Base-by-base conservation (phyloP, 768 basidiomycete genomes). In the Pleurotus tuoliensis region DNA sequence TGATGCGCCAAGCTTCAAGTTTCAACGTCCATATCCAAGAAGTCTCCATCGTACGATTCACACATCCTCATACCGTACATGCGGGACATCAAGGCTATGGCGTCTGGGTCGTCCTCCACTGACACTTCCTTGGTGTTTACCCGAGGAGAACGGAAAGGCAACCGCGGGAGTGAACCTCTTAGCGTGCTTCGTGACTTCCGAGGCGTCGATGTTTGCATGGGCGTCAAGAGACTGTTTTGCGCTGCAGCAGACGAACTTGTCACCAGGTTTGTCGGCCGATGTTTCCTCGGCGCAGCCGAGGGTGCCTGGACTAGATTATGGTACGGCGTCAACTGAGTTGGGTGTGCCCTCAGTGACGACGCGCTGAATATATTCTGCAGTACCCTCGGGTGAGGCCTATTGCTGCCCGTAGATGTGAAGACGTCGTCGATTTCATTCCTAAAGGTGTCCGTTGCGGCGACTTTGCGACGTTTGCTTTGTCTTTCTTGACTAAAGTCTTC, bases 401-500 rank as follows among this genome's bases (percentile, higher is more conserved):
- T 22, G 51, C 24, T 18, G 7, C 24, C 38, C 12, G 3, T 34
- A 13, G 51, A 53, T 4, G 15, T 53, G 51, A 53, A 53, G 5
- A 53, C 37, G 27, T 53, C 39, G 20, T 53, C 51, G n/a, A 39
- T n/a, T 15, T 39, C 37, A 4, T 15, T 22, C 16, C 7, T 39
- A 15, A 50, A 50, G 15, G 18, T n/a, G 16, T 9, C n/a, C 24
- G 7, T 13, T 5, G 51, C 18, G 3, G 51, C 16, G 16, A 53
- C 51, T 25, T 41, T 53, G 39, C 51, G 37, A 9, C 51, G 51
- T 25, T 53, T 53, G 51, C 41, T 20, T 8, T 11, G 38, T 24
- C 24, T 39, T 6, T 22, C 41, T 22, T n/a, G 20, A 15, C n/a
- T 16, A 5, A 13, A n/a, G 37, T 55, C 57, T 50, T 66, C 70